A percentile compares a stretch with the other conserved stretches of the same genome.
Conservation (phyloP, 805 yeast genomes). For the Teunomyces aglyptinius region DNA sequence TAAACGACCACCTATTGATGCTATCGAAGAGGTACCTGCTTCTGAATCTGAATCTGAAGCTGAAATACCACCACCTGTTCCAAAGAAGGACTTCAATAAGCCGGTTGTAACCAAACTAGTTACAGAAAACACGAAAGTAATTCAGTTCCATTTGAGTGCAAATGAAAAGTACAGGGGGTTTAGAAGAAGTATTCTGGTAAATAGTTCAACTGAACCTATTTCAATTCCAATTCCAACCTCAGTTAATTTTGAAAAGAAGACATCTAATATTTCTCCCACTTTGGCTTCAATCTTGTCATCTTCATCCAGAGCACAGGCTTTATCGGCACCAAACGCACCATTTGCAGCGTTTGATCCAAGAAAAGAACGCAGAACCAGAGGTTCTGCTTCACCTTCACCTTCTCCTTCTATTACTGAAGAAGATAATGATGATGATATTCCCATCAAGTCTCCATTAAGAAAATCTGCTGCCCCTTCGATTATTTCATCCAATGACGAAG, state of each 20-base stretch:
- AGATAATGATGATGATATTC: constrained; percentile 11
- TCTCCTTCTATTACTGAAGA: constrained; percentile 8
- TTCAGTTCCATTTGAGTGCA: constrained; percentile 25
- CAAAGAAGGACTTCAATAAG: constrained; percentile 6
- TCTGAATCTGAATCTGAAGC: constrained; percentile 10
- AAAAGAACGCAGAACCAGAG: constrained; percentile 13
- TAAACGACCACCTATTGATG: constrained; percentile 5
- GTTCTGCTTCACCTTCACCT: constrained; percentile 11
- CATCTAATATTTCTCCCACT: constrained; percentile 12
- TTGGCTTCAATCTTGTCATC: constrained; percentile 12
- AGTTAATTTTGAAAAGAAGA: background rate
- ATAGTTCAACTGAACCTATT: constrained; percentile 20
- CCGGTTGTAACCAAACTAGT: constrained; percentile 1
- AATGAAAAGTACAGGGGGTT: constrained; percentile 42
- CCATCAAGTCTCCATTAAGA: constrained; percentile 14
- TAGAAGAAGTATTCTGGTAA: constrained; percentile 32
- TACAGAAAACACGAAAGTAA: constrained; percentile 2
- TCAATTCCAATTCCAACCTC: constrained; percentile 10
- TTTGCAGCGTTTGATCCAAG: constrained; percentile 25
- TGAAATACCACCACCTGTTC: constrained; percentile 10
- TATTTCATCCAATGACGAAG: constrained; percentile 9
- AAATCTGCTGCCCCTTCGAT: background rate
- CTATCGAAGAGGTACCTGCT: constrained; percentile 8
- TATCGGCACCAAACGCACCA: constrained; percentile 14
- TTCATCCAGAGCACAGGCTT: constrained; percentile 7